phyloP scores from a whole-genome alignment of 805 yeast genomes.

The Kodamaea hsintzibuensis region DNA sequence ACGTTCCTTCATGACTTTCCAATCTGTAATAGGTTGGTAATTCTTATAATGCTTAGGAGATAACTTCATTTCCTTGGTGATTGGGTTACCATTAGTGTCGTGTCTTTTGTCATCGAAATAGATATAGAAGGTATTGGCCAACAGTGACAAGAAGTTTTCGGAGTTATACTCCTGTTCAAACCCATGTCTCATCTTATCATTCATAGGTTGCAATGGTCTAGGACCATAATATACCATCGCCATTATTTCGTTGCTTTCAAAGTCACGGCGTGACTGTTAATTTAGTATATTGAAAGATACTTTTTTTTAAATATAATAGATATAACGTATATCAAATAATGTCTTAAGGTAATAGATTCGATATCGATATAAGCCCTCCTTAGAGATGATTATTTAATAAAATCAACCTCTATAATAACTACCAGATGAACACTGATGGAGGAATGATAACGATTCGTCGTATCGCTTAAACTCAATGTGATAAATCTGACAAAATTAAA shows the following conservation, averaged over 20 bases:
- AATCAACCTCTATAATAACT: no score
- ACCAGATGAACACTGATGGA: no score
- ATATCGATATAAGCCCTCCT: no score
- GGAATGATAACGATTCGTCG: no score
- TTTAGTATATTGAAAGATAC: no score
- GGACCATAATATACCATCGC: conserved; percentile 29
- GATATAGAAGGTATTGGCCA: conserved; percentile 71
- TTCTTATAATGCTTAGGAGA: conserved; percentile 43
- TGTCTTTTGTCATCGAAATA: conserved; percentile 93
- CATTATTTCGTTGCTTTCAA: conserved; percentile 1
- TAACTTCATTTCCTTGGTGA: conserved; percentile 52
- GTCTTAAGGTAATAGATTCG: no score
- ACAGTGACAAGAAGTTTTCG: conserved; percentile 53
- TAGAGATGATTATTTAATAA: no score
- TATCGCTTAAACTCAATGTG: no score
- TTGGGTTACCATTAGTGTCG: conserved; percentile 84
- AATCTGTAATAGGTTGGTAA: conserved; percentile 76
- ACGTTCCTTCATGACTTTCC: conserved; percentile 89
- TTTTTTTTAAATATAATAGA: no score
- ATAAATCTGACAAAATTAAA: no score
- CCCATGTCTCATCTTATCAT: conserved; percentile 62
- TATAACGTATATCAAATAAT: no score
- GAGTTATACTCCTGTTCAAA: conserved; percentile 62
- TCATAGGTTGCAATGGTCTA: conserved; percentile 47
- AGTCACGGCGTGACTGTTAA: background rate